Conservation (phyloP, 2,329 filamentous ascomycete genomes). For the Chaetomium strumarium region DNA sequence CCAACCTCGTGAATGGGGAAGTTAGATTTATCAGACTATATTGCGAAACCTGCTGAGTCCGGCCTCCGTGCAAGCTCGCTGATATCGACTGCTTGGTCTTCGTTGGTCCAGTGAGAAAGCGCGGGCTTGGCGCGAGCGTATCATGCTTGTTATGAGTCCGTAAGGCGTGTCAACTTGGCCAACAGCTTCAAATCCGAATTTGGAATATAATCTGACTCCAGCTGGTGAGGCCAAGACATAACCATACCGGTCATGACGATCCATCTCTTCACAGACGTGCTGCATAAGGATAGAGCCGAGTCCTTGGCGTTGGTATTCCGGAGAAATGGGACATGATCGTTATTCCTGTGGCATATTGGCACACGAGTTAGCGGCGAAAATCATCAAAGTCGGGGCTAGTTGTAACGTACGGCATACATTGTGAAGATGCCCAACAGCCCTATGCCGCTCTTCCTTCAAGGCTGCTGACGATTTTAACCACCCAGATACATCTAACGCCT, state of each 20-base stretch:
- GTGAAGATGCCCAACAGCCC: slow-evolving; percentile 5
- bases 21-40: no score
- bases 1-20: no score
- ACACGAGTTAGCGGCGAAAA: not conserved
- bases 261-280: slow-evolving; percentile 9
- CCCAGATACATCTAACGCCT: slow-evolving; percentile 4
- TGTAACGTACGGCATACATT: slow-evolving; percentile 12
- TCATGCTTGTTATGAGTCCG: slow-evolving; percentile 11
- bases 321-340: slow-evolving; percentile 10
- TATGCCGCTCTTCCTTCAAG: slow-evolving; percentile 10
- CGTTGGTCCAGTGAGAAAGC: no score
- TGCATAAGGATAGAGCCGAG: slow-evolving; percentile 11
- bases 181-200: slow-evolving; percentile 12
- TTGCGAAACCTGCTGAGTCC: no score
- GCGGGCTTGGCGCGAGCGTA: not conserved
- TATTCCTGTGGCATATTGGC: slow-evolving; percentile 9
- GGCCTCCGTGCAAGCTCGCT: no score
- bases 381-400: not conserved
- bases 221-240: slow-evolving; percentile 10
- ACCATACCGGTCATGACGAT: slow-evolving; percentile 8
- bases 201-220: slow-evolving; percentile 12
- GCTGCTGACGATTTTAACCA: slow-evolving; percentile 9
- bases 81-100: no score
- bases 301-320: slow-evolving; percentile 11
- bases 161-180: slow-evolving; percentile 11